Conservation (phyloP, 306 rosid species). For the Lagenaria siceraria region DNA sequence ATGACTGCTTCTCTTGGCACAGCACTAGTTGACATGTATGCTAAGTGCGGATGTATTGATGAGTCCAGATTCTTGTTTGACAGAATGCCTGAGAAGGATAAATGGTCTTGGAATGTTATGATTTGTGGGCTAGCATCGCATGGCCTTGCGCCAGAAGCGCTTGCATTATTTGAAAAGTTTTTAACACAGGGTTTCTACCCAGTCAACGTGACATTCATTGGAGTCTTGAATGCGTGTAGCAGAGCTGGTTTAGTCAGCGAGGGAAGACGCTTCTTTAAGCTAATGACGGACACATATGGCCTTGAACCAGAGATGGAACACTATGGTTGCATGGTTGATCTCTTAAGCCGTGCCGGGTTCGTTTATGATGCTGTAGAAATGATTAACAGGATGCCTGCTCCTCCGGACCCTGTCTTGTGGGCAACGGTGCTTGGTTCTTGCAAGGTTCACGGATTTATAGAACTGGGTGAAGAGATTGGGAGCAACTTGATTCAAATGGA, state of each 20-base stretch:
- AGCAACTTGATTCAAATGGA: conserved; percentile 49
- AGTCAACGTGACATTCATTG: conserved; percentile 44
- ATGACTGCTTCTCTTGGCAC: conserved; percentile 43
- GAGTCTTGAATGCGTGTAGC: conserved; percentile 69
- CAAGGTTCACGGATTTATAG: conserved; percentile 48
- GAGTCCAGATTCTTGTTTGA: conserved; percentile 37
- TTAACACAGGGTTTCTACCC: conserved; percentile 42
- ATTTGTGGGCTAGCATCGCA: conserved; percentile 70
- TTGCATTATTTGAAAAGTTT: conserved; percentile 37
- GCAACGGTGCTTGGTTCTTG: conserved; percentile 65
- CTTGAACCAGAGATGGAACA: conserved; percentile 78
- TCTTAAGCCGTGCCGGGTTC: conserved; percentile 49
- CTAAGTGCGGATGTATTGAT: conserved; percentile 74
- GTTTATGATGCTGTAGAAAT: conserved; percentile 44
- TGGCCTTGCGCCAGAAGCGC: conserved; percentile 43
- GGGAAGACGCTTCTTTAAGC: conserved; percentile 44
- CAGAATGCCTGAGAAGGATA: conserved; percentile 33
- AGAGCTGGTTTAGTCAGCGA: conserved; percentile 50
- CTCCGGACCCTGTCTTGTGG: conserved; percentile 62
- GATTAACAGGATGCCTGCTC: conserved; percentile 36
- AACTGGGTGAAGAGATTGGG: conserved; percentile 63
- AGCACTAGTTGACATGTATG: conserved; percentile 69
- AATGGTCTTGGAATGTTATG: conserved; percentile 74
- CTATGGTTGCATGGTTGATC: conserved; percentile 83
- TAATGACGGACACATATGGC: conserved; percentile 40